phyloP scores from a whole-genome alignment of 345 rosid genomes.

The Pistacia integerrima region DNA sequence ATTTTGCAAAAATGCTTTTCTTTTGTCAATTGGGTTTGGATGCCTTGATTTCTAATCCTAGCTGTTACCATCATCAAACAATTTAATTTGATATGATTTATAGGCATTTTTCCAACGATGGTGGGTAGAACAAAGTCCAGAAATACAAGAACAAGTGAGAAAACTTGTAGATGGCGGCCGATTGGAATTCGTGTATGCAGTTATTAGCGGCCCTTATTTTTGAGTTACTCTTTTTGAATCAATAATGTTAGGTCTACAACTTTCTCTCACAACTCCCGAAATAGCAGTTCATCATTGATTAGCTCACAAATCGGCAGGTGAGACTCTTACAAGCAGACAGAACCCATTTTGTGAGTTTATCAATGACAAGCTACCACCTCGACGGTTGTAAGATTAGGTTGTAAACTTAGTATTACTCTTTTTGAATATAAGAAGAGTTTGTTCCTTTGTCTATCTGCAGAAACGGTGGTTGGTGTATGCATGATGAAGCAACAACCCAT shows the following conservation, averaged over 20 bases:
- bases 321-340: too few relatives aligned
- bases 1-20: too few relatives aligned
- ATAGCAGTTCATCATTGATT: too few relatives aligned
- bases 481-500: conserved; percentile 81
- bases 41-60: not conserved
- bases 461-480: conserved; percentile 97
- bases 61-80: conserved; percentile 3
- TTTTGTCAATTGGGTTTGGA: too few relatives aligned
- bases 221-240: not conserved
- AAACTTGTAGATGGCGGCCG: conserved; percentile 65
- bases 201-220: not conserved
- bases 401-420: too few relatives aligned
- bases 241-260: too few relatives aligned
- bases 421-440: not conserved
- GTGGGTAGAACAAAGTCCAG: conserved; percentile 72
- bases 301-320: too few relatives aligned
- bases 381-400: too few relatives aligned
- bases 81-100: conserved; percentile 2
- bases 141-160: conserved; percentile 59
- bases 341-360: too few relatives aligned
- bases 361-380: too few relatives aligned
- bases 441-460: conserved; percentile 38
- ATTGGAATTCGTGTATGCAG: conserved; percentile 77
- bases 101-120: conserved; percentile 88
- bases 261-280: too few relatives aligned